phyloP scores from a whole-genome alignment of 495 filamentous ascomycete genomes.

The Tuber borchii region DNA sequence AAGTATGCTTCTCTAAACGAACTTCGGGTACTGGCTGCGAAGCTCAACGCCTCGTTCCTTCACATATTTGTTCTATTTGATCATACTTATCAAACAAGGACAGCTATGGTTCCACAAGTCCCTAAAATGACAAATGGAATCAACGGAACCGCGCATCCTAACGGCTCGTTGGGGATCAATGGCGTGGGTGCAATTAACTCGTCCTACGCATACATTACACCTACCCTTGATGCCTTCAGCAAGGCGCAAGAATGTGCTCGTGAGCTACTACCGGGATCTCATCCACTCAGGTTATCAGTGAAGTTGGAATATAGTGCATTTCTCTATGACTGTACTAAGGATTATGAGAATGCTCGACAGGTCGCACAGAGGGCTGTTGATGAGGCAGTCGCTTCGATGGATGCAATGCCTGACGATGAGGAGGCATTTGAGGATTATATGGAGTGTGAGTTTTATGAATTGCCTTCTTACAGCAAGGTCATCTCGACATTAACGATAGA shows the following conservation, averaged over 20 bases:
- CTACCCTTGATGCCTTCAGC: conserved; percentile 71
- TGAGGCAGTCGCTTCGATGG: conserved; percentile 82
- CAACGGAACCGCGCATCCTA: conserved; percentile 2
- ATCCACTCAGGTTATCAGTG: conserved; percentile 82
- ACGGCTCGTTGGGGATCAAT: conserved; percentile 14
- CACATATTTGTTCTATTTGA: conserved; percentile 97
- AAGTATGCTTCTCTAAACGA: conserved; percentile 47
- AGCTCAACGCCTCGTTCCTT: conserved; percentile 87
- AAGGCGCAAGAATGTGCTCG: conserved; percentile 71
- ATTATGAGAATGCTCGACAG: conserved; percentile 62
- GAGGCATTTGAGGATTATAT: conserved; percentile 50
- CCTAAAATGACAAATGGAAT: conserved; percentile 46
- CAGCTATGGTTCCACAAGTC: conserved; percentile 44
- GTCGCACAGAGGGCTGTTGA: conserved; percentile 76
- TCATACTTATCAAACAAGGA: conserved; percentile 51
- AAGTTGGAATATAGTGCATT: conserved; percentile 94
- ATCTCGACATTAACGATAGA: background rate
- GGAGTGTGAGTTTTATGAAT: conserved; percentile 29
- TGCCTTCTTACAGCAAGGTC: background rate
- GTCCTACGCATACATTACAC: conserved; percentile 58
- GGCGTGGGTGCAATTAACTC: conserved; percentile 48
- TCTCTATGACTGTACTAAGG: conserved; percentile 86
- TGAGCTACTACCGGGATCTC: conserved; percentile 68
- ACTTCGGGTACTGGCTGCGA: conserved; percentile 79
- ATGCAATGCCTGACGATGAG: conserved; percentile 79